Evolutionary conservation across 306 rosid species (phyloP), one percentile per base, ranked within the genome.

Genomic region (Ammopiptanthus mongolicus): DNA sequence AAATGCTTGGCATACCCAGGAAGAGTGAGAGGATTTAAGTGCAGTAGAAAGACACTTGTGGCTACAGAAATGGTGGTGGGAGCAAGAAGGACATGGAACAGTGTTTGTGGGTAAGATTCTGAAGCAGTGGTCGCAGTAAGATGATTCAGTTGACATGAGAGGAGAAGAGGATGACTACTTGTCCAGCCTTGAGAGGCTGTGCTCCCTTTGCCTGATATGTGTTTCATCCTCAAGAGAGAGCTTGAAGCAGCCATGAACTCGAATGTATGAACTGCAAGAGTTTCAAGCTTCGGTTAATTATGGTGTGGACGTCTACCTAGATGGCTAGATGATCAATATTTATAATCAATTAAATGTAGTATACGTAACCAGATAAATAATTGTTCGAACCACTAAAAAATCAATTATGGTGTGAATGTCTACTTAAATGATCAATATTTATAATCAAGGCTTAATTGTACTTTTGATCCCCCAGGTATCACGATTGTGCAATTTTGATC

Each of bases 71-170:
- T 3, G 53, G 57, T 72, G 50, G 71, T 34, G 51, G 4, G 76
- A 72, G 58, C 95, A 89, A 13, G 79, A 53, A 1, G 85, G 74
- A 71, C 93, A 87, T 7, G 65, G 1, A 3, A 50, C 0, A 11
- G 17, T 17, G n/a, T 19, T 10, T 1, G 61, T 60, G 57, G 56
- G 17, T 34, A 82, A n/a, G 77, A 53, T 79, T 81, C 73, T 83
- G 85, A 89, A 91, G 78, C 96, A 91, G 78, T 80, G 78, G 55
- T 78, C 58, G 66, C 97, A 91, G 41, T 83, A 83, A 59, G 25
- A 23, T 6, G 53, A 14, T n/a, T 59, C 34, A 31, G 76, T n/a
- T n/a, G 78, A 5, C 33, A 65, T 18, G 47, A 86, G 78, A 21
- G 89, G 88, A 11, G 84, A 33, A 36, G 93, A 3, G 81, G 69